Evolutionary conservation across 2,329 filamentous ascomycete species (phyloP).

Genomic region (Botrytis galanthina): DNA sequence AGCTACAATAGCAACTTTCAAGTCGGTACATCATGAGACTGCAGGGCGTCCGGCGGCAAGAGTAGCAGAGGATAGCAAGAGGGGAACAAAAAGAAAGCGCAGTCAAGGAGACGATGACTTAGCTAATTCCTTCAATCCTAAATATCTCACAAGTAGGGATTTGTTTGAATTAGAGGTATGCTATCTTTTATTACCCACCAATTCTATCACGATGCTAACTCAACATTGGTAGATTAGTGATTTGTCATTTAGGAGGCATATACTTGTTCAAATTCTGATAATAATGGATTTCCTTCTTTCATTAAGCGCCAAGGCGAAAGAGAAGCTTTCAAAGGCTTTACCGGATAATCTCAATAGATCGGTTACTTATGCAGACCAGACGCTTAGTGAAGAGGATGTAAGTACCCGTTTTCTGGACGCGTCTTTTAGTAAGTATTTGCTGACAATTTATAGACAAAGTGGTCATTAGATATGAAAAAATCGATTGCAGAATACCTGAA

Average conservation of each 20-base stretch:
- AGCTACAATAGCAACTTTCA: constrained; percentile 71
- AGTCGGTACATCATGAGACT: constrained; percentile 54
- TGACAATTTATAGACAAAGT: constrained; percentile 61
- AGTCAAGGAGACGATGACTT: constrained; percentile 59
- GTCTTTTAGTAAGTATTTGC: not conserved
- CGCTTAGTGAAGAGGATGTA: constrained; percentile 79
- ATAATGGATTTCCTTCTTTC: constrained; percentile 94
- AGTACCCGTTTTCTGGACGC: constrained; percentile 40
- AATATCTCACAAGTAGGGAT: constrained; percentile 96
- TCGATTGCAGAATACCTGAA: constrained; percentile 81
- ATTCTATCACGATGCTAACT: constrained; percentile 29
- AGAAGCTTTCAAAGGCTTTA: constrained; percentile 65
- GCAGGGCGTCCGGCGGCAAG: constrained; percentile 49
- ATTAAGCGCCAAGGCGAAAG: constrained; percentile 76
- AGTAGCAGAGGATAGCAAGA: constrained; percentile 60
- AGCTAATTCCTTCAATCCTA: constrained; percentile 84
- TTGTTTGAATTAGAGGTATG: constrained; percentile 89
- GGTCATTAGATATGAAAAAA: constrained; percentile 76
- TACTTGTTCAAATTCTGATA: constrained; percentile 92
- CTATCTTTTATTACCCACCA: constrained; percentile 20
- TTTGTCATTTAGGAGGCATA: constrained; percentile 87
- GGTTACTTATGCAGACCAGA: constrained; percentile 75
- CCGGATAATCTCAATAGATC: constrained; percentile 68
- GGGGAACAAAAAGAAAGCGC: constrained; percentile 68
- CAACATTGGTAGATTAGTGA: constrained; percentile 70